A percentile compares a stretch with the other conserved stretches of the same genome.
phyloP scores from a whole-genome alignment of 345 rosid genomes.

The Punica granatum region DNA sequence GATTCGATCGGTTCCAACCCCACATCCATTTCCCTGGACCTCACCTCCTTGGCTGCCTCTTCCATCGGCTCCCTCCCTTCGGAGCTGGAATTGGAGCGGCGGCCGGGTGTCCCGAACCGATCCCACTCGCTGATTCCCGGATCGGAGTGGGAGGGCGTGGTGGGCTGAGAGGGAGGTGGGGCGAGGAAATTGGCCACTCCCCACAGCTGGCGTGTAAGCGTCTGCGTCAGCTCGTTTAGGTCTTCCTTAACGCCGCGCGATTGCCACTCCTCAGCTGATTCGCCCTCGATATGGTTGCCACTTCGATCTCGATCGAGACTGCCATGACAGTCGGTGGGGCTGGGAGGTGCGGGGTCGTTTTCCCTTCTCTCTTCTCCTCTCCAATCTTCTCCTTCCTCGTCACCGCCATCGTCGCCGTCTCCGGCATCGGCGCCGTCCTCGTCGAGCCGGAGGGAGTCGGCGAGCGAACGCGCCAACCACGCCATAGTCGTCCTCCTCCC shows the following conservation, averaged over 20 bases:
- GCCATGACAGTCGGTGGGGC: constrained; percentile 10
- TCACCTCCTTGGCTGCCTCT: constrained; percentile 15
- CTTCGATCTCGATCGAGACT: constrained; percentile 10
- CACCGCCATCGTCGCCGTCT: constrained; percentile 19
- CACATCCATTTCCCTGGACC: constrained; percentile 3
- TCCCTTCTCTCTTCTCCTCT: constrained; percentile 7
- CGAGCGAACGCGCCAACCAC: constrained; percentile 80
- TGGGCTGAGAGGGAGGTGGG: constrained; percentile 41
- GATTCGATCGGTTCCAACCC: constrained; percentile 10
- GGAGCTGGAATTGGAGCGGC: constrained; percentile 35
- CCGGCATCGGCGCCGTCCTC: constrained; percentile 16
- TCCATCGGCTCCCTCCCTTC: constrained; percentile 19
- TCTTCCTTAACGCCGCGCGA: constrained; percentile 86
- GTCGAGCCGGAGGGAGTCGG: constrained; percentile 71
- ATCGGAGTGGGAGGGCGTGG: constrained; percentile 12
- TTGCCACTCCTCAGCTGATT: constrained; percentile 29
- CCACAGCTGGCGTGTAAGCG: constrained; percentile 74
- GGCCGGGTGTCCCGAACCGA: constrained; percentile 26
- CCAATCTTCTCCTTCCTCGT: neutral
- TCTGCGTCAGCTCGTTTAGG: constrained; percentile 59
- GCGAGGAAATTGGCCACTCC: constrained; percentile 93
- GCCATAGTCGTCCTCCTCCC: constrained; percentile 36
- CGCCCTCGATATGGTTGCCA: constrained; percentile 3
- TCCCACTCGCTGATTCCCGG: constrained; percentile 14
- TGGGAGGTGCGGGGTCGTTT: constrained; percentile 21